These are phyloP conservation scores for Gastrolobium villosum DNA, from an alignment of 306 rosid species.

Conservation along the genomic window DNA sequence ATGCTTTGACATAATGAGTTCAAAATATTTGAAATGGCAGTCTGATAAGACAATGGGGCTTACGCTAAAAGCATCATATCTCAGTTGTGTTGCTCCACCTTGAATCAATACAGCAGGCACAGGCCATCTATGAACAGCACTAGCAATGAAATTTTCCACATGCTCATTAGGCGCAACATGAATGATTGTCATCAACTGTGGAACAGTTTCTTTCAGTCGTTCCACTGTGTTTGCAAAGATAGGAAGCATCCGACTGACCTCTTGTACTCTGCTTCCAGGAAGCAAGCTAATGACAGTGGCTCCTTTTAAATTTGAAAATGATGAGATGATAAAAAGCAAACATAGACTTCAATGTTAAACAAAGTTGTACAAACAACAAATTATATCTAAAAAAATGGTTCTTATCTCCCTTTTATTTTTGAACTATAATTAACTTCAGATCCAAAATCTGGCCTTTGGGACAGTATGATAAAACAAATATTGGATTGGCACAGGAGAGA, in stretches of 20 bases:
- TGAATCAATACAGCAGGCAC: slow-evolving; percentile 72
- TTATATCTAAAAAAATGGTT: slow-evolving; percentile 18
- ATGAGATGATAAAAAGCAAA: slow-evolving; percentile 38
- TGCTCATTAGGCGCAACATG: slow-evolving; percentile 82
- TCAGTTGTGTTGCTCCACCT: slow-evolving; percentile 69
- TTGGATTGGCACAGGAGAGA: background rate
- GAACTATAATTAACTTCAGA: slow-evolving; percentile 14
- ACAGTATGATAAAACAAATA: background rate
- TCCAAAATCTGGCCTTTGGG: background rate
- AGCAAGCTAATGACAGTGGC: slow-evolving; percentile 84
- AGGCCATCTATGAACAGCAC: slow-evolving; percentile 72
- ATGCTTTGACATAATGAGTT: slow-evolving; percentile 1
- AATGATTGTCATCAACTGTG: slow-evolving; percentile 68
- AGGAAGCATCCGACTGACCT: slow-evolving; percentile 85
- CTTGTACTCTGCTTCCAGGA: slow-evolving; percentile 98
- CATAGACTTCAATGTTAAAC: slow-evolving; percentile 37
- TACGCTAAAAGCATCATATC: slow-evolving; percentile 93
- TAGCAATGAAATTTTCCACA: slow-evolving; percentile 65
- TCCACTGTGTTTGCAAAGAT: slow-evolving; percentile 69
- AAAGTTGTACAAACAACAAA: slow-evolving; percentile 4
- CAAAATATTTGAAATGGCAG: slow-evolving; percentile 7
- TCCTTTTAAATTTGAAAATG: slow-evolving; percentile 61
- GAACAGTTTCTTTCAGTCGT: slow-evolving; percentile 61
- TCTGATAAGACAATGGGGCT: slow-evolving; percentile 40
- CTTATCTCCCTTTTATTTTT: slow-evolving; percentile 2